Evolutionary conservation across 2,329 filamentous ascomycete species (phyloP).

Genomic region (Aspergillus uvarum): DNA sequence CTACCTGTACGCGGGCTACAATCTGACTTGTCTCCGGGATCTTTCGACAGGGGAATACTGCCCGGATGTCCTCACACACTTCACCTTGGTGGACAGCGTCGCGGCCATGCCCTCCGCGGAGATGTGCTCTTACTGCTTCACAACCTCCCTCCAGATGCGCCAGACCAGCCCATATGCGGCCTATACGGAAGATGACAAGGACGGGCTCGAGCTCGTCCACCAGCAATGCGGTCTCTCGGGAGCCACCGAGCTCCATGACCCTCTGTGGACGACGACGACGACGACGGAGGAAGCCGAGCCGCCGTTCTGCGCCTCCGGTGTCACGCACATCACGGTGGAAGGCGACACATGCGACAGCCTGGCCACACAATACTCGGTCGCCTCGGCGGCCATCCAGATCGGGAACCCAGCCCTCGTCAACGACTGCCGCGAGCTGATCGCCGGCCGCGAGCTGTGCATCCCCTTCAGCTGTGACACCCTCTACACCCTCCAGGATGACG

Average conservation of each 20-base stretch:
- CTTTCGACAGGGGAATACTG: neutral
- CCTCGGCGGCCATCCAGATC: slow-evolving; percentile 15
- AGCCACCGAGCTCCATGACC: too few relatives aligned
- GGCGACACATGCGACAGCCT: slow-evolving; percentile 22
- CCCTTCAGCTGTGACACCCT: too few relatives aligned
- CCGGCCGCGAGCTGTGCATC: slow-evolving; percentile 5
- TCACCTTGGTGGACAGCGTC: slow-evolving; percentile 12
- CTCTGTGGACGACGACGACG: too few relatives aligned
- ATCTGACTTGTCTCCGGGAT: slow-evolving; percentile 21
- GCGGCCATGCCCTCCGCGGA: slow-evolving; percentile 22
- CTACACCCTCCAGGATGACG: neutral
- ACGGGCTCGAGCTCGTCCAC: too few relatives aligned
- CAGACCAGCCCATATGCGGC: too few relatives aligned
- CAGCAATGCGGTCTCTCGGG: too few relatives aligned
- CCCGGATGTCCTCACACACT: slow-evolving; percentile 14
- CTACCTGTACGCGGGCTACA: slow-evolving; percentile 17
- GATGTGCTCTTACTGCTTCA: slow-evolving; percentile 23
- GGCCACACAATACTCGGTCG: slow-evolving; percentile 10
- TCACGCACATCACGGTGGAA: slow-evolving; percentile 10
- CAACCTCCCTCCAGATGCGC: too few relatives aligned
- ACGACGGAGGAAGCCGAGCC: slow-evolving; percentile 1
- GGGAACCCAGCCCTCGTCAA: slow-evolving; percentile 5
- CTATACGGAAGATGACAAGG: too few relatives aligned
- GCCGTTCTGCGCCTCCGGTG: slow-evolving; percentile 12
- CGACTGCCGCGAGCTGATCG: neutral